Evolutionary conservation across 768 basidiomycete genomes (phyloP), one percentile per base, ranked within the genome.

Genomic region (Fibroporia radiculosa): DNA sequence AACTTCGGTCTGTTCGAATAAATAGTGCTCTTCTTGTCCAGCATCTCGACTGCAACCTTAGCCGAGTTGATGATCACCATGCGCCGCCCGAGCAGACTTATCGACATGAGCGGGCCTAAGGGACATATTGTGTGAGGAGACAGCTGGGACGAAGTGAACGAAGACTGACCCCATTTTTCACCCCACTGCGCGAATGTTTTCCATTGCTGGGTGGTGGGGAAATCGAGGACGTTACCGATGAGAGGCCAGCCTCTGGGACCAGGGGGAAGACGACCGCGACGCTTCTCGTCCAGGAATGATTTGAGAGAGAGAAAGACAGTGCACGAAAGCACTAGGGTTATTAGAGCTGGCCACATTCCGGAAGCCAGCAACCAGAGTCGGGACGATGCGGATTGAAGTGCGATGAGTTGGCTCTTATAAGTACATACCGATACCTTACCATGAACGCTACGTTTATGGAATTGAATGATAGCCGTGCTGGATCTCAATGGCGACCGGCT

Each of bases 21-120:
- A 13, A 49, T 44, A 12, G 48, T 34, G 8, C 55, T 54, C 19
- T 54, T 47, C 45, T 57, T 56, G 18, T 59, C 59, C 22, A 62
- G 50, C 16, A 62, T 48, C n/a, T 61, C 60, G 27, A 41, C 33
- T 19, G 58, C 57, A n/a, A 47, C 49, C 25, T 50, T 29, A n/a
- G 42, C 33, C 7, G 56, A 52, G 48, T 60, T 64, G 34, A 63
- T 44, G 35, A 63, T 51, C 45, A 63, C 40, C 42, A 61, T 50
- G 19, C 50, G 48, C 36, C 60, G 55, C 16, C 61, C 61, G 18
- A 61, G 42, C 25, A 58, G 39, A 2, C 33, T 55, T 12, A 62
- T 35, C 20, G 52, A 55, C 18, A 58, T 50, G 13, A 65, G 48
- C 27, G 56, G 55, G 8, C 63, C 61, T 64, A 28, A 1, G 14